Evolutionary conservation across 1,139 yeast genomes (phyloP), one percentile per base, ranked within the genome.

Genomic region (Saccharomyces hybrid): DNA sequence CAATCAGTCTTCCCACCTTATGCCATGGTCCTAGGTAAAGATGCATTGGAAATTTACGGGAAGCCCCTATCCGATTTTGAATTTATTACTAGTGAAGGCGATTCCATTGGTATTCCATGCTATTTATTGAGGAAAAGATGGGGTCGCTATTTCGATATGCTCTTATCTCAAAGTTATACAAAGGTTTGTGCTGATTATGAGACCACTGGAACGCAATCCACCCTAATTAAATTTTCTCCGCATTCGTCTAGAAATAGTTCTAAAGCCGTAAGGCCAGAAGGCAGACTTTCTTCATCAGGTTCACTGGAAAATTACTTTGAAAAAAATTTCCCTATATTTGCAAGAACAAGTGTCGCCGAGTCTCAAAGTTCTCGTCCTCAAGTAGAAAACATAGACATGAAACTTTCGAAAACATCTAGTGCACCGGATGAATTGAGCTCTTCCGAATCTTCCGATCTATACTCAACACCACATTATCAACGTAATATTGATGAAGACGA

Each of bases 1-100:
- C 75, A 83, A 52, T 81, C 89, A 0, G 84, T 84, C 0, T 83
- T 85, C 59, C 89, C 91, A 0, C 82, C 88, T 0, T 82, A 84
- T 54, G 91, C 95, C 0, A 82, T 86, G 54, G 86, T 91, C 0
- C 70, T 86, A 48, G 93, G 93, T 1, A 77, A 88, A 61, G 84
- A 82, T 66, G 88, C 90, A 0, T 78, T 84, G 64, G 88, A 84
- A 61, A 73, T 88, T 51, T 83, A 78, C 68, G 86, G 87, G 0
- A 78, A 78, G 48, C 73, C 83, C 11, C 71, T 86, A 8, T 78
- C 89, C 0, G 95, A 86, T 69, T 83, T 86, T 66, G 91, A 86
- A 64, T 73, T 86, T 52, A 78, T 86, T 9, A 78, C 88, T 1
- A 75, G 79, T 16, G 86, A 81, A 63, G 91, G 91, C 2, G 84